Percentiles rank a stretch among this genome's conserved stretches.
phyloP scores from a whole-genome alignment of 768 basidiomycete species.

The Calvatia gigantea region DNA sequence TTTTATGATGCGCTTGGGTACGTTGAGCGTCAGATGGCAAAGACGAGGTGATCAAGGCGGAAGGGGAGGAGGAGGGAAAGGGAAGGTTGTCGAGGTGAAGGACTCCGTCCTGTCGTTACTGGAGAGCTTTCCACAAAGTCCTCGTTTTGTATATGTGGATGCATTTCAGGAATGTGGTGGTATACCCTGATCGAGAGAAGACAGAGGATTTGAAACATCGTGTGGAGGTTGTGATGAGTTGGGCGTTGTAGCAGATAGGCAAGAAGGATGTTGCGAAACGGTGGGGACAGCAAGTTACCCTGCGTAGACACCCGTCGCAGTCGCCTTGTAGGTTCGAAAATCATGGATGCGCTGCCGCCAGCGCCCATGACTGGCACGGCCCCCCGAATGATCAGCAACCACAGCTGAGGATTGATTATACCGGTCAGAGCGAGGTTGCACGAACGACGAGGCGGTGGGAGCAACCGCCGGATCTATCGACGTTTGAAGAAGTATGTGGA shows the following conservation, averaged over 20 bases:
- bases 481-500: slow-evolving; percentile 7
- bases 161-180: slow-evolving; percentile 60
- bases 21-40: slow-evolving; percentile 34
- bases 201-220: slow-evolving; percentile 4
- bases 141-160: slow-evolving; percentile 86
- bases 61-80: neutral
- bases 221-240: slow-evolving; percentile 9
- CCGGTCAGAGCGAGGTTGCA: neutral
- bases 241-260: neutral
- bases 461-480: slow-evolving; percentile 8
- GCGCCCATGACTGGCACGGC: too few relatives aligned
- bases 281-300: too few relatives aligned
- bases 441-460: neutral
- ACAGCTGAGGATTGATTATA: neutral
- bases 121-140: slow-evolving; percentile 75
- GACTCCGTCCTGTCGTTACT: slow-evolving; percentile 27
- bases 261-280: neutral
- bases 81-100: neutral
- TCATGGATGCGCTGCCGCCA: too few relatives aligned
- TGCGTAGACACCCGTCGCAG: too few relatives aligned
- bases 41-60: slow-evolving; percentile 14
- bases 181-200: slow-evolving; percentile 39
- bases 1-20: slow-evolving; percentile 38
- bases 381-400: too few relatives aligned
- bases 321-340: too few relatives aligned